Evolutionary conservation across 2,329 filamentous ascomycete species (phyloP).

Genomic region (Amauroascus niger): DNA sequence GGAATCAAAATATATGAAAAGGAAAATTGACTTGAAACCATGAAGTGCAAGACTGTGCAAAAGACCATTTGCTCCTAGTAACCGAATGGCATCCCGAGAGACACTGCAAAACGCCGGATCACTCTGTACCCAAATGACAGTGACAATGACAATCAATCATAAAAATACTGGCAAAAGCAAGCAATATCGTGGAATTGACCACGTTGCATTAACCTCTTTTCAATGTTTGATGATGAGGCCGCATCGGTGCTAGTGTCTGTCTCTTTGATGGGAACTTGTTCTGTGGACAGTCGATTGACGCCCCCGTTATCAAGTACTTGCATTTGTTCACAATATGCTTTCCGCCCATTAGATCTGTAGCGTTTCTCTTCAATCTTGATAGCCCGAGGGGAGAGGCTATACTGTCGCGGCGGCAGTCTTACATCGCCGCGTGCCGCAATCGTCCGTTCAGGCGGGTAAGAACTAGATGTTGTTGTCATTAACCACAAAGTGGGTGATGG

Average conservation of each 20-base stretch:
- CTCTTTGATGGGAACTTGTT: constrained; percentile 29
- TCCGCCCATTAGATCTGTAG: constrained; percentile 30
- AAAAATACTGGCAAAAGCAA: constrained; percentile 18
- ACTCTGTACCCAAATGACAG: background rate
- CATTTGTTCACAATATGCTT: constrained; percentile 58
- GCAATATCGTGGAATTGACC: background rate
- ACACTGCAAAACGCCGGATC: background rate
- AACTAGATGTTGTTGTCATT: constrained; percentile 4
- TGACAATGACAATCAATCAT: constrained; percentile 11
- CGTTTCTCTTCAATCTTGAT: constrained; percentile 60
- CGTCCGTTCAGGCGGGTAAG: constrained; percentile 21
- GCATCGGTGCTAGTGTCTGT: constrained; percentile 20
- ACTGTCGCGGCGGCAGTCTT: background rate
- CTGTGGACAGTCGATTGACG: background rate
- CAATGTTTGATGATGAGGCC: background rate
- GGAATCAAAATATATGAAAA: background rate
- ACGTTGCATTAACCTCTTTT: background rate
- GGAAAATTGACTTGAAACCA: background rate
- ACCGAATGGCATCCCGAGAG: background rate
- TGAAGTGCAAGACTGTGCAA: background rate
- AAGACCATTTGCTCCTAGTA: background rate
- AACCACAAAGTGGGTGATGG: constrained; percentile 9
- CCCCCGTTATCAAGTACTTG: constrained; percentile 46
- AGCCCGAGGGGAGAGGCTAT: constrained; percentile 44
- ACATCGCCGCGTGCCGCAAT: background rate